phyloP scores from a whole-genome alignment of 192 early-diverging fungal genomes.

The Spinellus fusiger region DNA sequence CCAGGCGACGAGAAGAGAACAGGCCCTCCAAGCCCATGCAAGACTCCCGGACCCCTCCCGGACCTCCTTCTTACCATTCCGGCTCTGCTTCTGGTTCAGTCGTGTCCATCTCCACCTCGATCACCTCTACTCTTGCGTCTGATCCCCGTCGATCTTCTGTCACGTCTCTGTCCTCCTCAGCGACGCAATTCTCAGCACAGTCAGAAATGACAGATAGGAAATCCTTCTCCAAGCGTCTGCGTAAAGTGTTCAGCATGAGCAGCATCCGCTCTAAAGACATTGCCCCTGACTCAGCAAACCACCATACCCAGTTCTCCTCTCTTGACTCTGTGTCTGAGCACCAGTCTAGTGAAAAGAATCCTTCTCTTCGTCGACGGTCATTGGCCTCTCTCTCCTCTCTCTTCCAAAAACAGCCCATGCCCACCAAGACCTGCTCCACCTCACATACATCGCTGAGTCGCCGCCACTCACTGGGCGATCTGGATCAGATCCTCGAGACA shows the following conservation, averaged over 20 bases:
- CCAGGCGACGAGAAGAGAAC: background rate
- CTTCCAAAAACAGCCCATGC: constrained; percentile 13
- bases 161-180: constrained; percentile 14
- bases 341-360: background rate
- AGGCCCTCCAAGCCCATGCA: background rate
- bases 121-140: constrained; percentile 12
- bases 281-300: background rate
- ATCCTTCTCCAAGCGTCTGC: constrained; percentile 20
- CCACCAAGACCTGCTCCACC: constrained; percentile 3
- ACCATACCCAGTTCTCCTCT: background rate
- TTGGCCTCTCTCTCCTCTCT: constrained; percentile 15
- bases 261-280: constrained; percentile 9
- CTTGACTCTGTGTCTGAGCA: background rate
- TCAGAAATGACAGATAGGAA: no score
- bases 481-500: constrained; percentile 9
- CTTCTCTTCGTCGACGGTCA: constrained; percentile 22
- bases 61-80: background rate
- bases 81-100: constrained; percentile 2
- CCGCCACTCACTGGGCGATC: constrained; percentile 25
- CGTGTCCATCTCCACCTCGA: no score
- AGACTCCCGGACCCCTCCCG: background rate
- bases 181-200: constrained; percentile 21
- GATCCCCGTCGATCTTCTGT: background rate
- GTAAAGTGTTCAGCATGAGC: constrained; percentile 31
- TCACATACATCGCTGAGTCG: background rate